Evolutionary conservation across 2,329 filamentous ascomycete genomes (phyloP).

Genomic region (Plectosphaerella plurivora): DNA sequence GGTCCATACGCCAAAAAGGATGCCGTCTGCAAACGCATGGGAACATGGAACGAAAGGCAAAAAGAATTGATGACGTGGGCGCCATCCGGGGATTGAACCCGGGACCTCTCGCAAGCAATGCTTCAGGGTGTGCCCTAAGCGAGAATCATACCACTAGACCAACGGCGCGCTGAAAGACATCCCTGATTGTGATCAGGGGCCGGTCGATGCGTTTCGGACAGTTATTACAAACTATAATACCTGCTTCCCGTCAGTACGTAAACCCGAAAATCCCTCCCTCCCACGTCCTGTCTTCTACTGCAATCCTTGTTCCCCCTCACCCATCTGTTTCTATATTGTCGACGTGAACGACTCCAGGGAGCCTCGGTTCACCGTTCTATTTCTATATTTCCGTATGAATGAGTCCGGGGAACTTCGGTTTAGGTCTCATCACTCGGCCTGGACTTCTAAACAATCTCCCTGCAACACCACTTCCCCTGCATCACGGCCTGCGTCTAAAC

Average conservation of each 20-base stretch:
- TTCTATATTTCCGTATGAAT: too few relatives aligned
- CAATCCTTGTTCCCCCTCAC: neutral
- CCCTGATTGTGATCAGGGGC: slow-evolving; percentile 2
- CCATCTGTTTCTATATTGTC: neutral
- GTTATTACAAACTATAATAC: neutral
- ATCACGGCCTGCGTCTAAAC: too few relatives aligned
- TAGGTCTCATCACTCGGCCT: too few relatives aligned
- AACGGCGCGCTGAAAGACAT: slow-evolving; percentile 16
- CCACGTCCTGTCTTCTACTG: too few relatives aligned
- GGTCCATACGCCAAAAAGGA: too few relatives aligned
- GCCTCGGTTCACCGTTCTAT: too few relatives aligned
- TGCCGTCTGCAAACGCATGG: too few relatives aligned
- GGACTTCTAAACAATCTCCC: too few relatives aligned
- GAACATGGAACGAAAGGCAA: slow-evolving; percentile 1
- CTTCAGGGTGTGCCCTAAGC: slow-evolving; percentile 51
- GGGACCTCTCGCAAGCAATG: slow-evolving; percentile 16
- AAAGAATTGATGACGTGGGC: slow-evolving; percentile 3
- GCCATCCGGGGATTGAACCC: slow-evolving; percentile 17
- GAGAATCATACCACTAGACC: slow-evolving; percentile 69
- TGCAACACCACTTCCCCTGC: too few relatives aligned
- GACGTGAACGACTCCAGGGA: neutral
- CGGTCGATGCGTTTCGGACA: neutral
- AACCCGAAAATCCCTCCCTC: neutral
- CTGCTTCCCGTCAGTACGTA: too few relatives aligned
- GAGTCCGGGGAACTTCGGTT: neutral